Evolutionary conservation across 176 grass and related monocot species (phyloP), one percentile per base, ranked within the genome.

Genomic region (Tuctoria greenei): DNA sequence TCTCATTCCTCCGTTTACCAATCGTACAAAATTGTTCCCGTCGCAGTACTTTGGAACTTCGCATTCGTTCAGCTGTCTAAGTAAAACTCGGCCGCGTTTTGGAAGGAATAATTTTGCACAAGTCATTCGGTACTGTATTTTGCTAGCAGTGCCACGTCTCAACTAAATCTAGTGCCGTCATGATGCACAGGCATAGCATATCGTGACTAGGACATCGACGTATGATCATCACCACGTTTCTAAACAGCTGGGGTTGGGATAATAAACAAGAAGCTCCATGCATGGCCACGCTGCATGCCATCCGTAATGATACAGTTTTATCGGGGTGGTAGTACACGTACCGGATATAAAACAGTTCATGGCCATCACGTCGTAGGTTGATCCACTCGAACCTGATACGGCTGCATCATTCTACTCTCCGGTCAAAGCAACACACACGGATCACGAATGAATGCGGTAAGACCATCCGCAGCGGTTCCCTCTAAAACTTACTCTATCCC

Each of bases 361-460:
- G 62, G 46, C 34, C 45, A 12, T 55, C 14, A 54, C 61, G 75
- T 66, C 44, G 31, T 54, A 45, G 24, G 44, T 23, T 2, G 36
- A 37, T 15, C 49, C 34, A 62, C 73, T 76, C 56, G 43, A 69
- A 61, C 44, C 25, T 9, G 64, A 63, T 86, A 81, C 64, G 25
- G 25, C 36, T 2, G 55, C 72, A 61, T 75, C 72, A 61, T 62
- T 51, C 47, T 20, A 7, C 2, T 24, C 54, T n/a, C 35, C 10
- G 84, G 72, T 82, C 78, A 82, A 82, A 77, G 78, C 78, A 13
- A 18, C 58, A 3, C 58, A 3, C 64, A 23, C 24, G 71, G 62
- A 20, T 18, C 62, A 20, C 13, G 69, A 77, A 64, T 65, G 66
- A 58, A 66, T 50, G 69, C 70, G 41, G 46, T 27, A 23, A n/a